Evolutionary conservation across 257 asterid genomes (phyloP), one percentile per base, ranked within the genome.

Genomic region (Knoxia roxburghii): DNA sequence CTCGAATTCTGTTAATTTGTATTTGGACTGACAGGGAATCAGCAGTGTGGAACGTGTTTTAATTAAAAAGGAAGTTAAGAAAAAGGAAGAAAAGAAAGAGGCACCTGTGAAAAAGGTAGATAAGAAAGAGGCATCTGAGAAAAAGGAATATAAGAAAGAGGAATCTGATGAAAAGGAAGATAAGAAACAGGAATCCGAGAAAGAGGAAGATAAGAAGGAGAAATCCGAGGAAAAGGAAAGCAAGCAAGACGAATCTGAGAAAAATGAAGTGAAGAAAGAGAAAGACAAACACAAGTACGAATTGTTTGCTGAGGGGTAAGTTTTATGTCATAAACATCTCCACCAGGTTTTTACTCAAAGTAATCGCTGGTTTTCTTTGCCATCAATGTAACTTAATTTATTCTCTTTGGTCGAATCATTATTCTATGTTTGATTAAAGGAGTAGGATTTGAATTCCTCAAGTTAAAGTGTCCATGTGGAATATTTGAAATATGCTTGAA

Each of bases 221-320:
- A n/a, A n/a, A n/a, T n/a, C n/a, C n/a, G n/a, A n/a, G n/a, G n/a
- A n/a, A 70, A 50, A 65, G 61, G 63, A 27, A 14, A 4, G 18
- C 33, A 32, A 24, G 58, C 35, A 30, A 21, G 12, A 21, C n/a
- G n/a, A n/a, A n/a, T n/a, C n/a, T n/a, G 61, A 52, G 71, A 86
- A 86, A 75, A 88, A 80, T 51, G 78, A 79, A 40, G 73, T 55
- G 55, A 68, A 59, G 66, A 85, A 81, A 70, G 59, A 65, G 61
- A 55, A 27, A 14, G 4, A 18, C 33, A 32, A 24, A 50, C 35
- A 30, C 32, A 74, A 52, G 73, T 75, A 85, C 81, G 82, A 79
- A 76, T 76, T 93, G 81, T 79, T 93, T 50, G 97, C 87, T 24
- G 98, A 93, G 85, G 98, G 98, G 98, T 93, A 76, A 71, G 83